A percentile compares a stretch with the other conserved stretches of the same genome.
phyloP scores from a whole-genome alignment of 1,139 yeast genomes.

The Lizanozyma gosingica region DNA sequence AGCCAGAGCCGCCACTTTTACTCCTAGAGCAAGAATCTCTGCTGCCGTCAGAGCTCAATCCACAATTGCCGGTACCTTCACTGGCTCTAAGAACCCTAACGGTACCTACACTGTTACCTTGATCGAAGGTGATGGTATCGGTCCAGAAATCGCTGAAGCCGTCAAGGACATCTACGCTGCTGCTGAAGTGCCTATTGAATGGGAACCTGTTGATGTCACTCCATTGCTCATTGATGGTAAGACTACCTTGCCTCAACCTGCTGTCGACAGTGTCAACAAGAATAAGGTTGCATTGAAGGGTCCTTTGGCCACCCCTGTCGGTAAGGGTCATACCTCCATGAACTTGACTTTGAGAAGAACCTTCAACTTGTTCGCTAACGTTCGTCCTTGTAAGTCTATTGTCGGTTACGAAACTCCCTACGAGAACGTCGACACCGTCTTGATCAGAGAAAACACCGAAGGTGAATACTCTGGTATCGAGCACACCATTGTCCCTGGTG shows the following conservation, averaged over 20 bases:
- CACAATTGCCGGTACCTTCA: constrained; percentile 38
- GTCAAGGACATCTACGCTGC: constrained; percentile 88
- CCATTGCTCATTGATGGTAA: constrained; percentile 88
- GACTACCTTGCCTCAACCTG: constrained; percentile 88
- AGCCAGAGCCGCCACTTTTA: constrained; percentile 19
- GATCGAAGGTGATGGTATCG: constrained; percentile 99
- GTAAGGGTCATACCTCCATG: constrained; percentile 97
- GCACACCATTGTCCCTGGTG: constrained; percentile 97
- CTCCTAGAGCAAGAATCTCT: constrained; percentile 37
- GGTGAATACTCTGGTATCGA: constrained; percentile 99
- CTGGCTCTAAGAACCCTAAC: constrained; percentile 36
- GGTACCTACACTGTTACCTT: constrained; percentile 88
- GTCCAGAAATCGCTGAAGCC: constrained; percentile 88
- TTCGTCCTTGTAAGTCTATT: constrained; percentile 92
- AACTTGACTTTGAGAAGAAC: constrained; percentile 97
- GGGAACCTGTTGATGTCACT: constrained; percentile 96
- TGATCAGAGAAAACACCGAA: constrained; percentile 98
- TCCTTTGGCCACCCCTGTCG: constrained; percentile 96
- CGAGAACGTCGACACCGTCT: constrained; percentile 87
- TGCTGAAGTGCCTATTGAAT: constrained; percentile 89
- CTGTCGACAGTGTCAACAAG: constrained; percentile 86
- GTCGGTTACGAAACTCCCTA: constrained; percentile 94
- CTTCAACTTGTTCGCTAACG: constrained; percentile 91
- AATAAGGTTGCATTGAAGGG: constrained; percentile 95
- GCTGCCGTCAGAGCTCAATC: constrained; percentile 11